Base-by-base conservation (phyloP, 768 basidiomycete species). In the Suillus decipiens region DNA sequence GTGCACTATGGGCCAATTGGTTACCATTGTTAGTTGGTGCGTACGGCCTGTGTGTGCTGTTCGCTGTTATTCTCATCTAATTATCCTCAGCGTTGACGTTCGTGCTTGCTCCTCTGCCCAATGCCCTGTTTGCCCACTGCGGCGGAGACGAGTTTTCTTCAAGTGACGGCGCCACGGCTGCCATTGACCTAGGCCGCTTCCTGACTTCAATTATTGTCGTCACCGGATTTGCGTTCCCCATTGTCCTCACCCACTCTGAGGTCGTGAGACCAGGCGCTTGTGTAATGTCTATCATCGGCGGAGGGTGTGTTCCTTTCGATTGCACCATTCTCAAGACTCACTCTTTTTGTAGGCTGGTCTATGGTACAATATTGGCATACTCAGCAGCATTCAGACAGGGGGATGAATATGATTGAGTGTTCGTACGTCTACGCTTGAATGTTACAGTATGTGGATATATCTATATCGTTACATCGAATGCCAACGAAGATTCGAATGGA, bases 1-100 rank as follows among this genome's bases (percentile, higher is more conserved):
- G 97, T 74, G 97, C 97, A 8, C 80, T 99, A 36, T 99, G 90
- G 89, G 79, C 87, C 15, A 99, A 99, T 75, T 99, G 97, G 97
- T 82, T 99, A 24, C 97, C 97, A 39, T 82, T 99, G 58, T 84
- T 99, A 67, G 96, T 98, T 67, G 97, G 97, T 97, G 69, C 66
- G 92, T 81, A 22, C 22, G 24, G 41, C 43, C 45, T 31, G 60
- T 17, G 10, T 28, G 3, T 43, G 22, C 14, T 17, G 24, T 50
- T 31, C 58, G 33, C 50, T 39, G 12, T 41, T 64, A 37, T 22
- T 12, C 42, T 61, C 45, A 60, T 33, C 48, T 65, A 39, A 45
- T 41, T 22, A 17, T 12, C 22, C 53, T 42, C 66, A 98, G 97
- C 97, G 11, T 78, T 97, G 64, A 96, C 89, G 22, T 99, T 99